Base-by-base conservation (phyloP, 257 asterid species). In the Cynanchum wilfordii region DNA sequence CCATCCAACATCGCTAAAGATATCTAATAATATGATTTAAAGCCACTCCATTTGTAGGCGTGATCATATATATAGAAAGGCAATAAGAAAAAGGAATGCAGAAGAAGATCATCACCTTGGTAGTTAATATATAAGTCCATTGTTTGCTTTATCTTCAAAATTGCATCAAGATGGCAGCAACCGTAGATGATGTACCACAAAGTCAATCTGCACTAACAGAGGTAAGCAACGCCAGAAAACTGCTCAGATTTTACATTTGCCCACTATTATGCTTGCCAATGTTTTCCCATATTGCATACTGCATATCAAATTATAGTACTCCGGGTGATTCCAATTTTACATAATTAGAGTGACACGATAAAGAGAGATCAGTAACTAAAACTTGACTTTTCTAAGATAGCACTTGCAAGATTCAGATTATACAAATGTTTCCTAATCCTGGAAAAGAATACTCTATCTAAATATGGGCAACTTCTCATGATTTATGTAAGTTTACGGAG, bases 11-110 rank as follows among this genome's bases (percentile, higher is more conserved):
- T 82, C 77, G 72, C 58, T 73, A 76, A 78, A 71, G 76, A 20
- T 74, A 77, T 79, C 86, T 79, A 74, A 82, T 79, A 74, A 82
- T 78, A 52, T 67, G 70, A 66, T 75, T 76, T 81, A 51, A 57
- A 77, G 65, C 71, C 76, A 66, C 75, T 72, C 71, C 69, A 71
- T 62, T 70, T 73, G 0, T 7, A 66, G 70, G 2, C 54, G 17
- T 40, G 70, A 74, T 3, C 30, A 47, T 22, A 44, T 11, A 47
- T 22, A 59, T 20, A 27, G 16, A 73, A 51, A 51, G 58, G 40
- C 8, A 60, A 42, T 9, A 22, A 22, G 10, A 38, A 47, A 50
- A 22, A 24, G 36, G 5, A 45, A 25, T 47, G 49, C 50, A 15
- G 10, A 22, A 58, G 38, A 42, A 42, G 11, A 42, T 42, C 47